These are phyloP conservation scores for Dothidotthia symphoricarpi DNA, from an alignment of 2,329 filamentous ascomycete genomes.

Conservation along the genomic window DNA sequence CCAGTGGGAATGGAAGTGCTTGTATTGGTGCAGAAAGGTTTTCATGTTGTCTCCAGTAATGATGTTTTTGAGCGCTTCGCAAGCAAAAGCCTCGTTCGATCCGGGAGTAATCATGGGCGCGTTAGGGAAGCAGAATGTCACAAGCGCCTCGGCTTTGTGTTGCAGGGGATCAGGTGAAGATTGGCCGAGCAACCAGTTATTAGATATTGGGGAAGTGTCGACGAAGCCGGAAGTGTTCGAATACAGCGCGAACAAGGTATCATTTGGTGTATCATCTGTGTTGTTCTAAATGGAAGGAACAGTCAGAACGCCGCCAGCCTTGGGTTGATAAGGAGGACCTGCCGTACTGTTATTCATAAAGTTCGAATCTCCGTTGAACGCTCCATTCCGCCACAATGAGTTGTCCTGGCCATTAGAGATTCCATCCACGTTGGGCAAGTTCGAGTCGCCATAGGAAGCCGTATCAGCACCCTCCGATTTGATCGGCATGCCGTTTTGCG, in stretches of 20 bases:
- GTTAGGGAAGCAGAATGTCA: conserved; percentile 55
- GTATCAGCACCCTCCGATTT: conserved; percentile 36
- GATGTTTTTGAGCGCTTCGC: conserved; percentile 54
- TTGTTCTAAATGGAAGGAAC: conserved; percentile 41
- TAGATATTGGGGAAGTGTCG: conserved; percentile 39
- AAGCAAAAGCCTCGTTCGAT: conserved; percentile 47
- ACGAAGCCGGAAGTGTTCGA: conserved; percentile 46
- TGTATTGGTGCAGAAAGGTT: conserved; percentile 69
- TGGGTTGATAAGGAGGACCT: conserved; percentile 45
- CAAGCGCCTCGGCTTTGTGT: conserved; percentile 46
- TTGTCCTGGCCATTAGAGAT: conserved; percentile 39
- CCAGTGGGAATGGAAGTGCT: conserved; percentile 71
- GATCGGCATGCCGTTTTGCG: conserved; percentile 36
- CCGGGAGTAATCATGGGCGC: conserved; percentile 22
- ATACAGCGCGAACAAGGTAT: conserved; percentile 52
- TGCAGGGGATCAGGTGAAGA: conserved; percentile 45
- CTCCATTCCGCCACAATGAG: conserved; percentile 45
- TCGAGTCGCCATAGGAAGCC: conserved; percentile 33
- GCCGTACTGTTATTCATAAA: conserved; percentile 49
- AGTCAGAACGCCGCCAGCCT: conserved; percentile 46
- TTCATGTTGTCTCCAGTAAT: conserved; percentile 68
- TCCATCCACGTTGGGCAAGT: conserved; percentile 38
- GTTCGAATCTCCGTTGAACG: conserved; percentile 46
- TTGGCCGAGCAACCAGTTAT: conserved; percentile 45
- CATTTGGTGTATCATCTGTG: conserved; percentile 46